Evolutionary conservation across 495 filamentous ascomycete genomes (phyloP), one percentile per base, ranked within the genome.

Genomic region (Sporormia fimetaria): DNA sequence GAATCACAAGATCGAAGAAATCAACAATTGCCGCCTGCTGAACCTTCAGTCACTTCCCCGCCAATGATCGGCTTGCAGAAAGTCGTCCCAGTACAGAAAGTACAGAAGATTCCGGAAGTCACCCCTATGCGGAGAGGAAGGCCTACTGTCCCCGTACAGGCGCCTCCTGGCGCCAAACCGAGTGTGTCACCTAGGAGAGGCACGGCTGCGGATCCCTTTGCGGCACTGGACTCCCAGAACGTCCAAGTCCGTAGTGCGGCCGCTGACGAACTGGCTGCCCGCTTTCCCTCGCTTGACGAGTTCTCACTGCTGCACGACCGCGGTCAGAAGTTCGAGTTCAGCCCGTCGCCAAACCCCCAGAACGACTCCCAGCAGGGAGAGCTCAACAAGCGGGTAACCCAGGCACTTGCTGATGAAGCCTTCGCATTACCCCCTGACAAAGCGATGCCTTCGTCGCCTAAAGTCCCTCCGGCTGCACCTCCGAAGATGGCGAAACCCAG

Each of bases 91-190:
- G 56, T 70, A 25, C 74, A 81, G 47, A 71, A 81, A 50, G 74
- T 78, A 24, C 73, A 79, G 43, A 63, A 70, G 6, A 76, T 95
- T 43, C 92, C 92, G 4, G 87, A 96, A 42, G 85, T 98, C 47
- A 80, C 80, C 41, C 90, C 90, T 5, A 96, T 96, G 90, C 71
- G 92, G 30, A 74, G 90, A 58, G 90, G 90, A 6, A 74, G 90
- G 38, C 82, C 87, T 6, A 70, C 76, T 4, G 78, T 73, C 23
- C 55, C 61, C 28, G 34, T 59, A 10, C 63, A 57, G 34, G 54
- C 53, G 18, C 52, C 63, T 14, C 53, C 55, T 27, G 67, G 64
- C 3, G 54, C 75, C 6, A 78, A 76, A 49, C 75, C 80, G 11
- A 84, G 74, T 44, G 74, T 80, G 14, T 87, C 87, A n/a, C 82